These are phyloP conservation scores for Ganoderma lingzhi DNA, from an alignment of 1,284 basidiomycete genomes.

Conservation along the genomic window DNA sequence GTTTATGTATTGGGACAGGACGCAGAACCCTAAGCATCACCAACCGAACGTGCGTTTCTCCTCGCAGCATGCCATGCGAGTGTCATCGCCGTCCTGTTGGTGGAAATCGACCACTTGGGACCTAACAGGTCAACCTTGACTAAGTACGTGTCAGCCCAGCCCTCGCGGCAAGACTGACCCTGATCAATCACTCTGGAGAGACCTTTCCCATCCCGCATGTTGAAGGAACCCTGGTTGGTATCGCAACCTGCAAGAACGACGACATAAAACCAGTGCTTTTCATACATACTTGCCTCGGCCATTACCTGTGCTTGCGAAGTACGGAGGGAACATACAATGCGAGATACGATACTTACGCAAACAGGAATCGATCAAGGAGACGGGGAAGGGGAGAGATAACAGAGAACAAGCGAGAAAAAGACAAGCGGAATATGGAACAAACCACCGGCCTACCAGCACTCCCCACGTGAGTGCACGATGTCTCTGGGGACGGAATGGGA, in stretches of 20 bases:
- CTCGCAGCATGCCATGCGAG: background rate
- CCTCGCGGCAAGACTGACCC: background rate
- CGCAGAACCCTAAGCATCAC: background rate
- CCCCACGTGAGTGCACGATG: conserved; percentile 19
- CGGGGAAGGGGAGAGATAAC: background rate
- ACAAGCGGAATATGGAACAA: conserved; percentile 22
- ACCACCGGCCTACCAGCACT: conserved; percentile 30
- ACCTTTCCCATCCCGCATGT: background rate
- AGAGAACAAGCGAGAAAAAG: conserved; percentile 13
- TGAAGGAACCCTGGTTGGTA: no score
- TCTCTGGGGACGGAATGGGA: conserved; percentile 3
- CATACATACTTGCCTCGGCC: conserved; percentile 41
- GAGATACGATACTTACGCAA: conserved; percentile 39
- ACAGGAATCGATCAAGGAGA: conserved; percentile 12
- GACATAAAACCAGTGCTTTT: conserved; percentile 19
- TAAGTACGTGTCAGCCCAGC: background rate
- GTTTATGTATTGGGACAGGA: background rate
- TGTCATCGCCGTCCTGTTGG: background rate
- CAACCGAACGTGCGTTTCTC: background rate
- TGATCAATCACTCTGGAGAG: background rate
- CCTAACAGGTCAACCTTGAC: background rate
- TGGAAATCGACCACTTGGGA: background rate
- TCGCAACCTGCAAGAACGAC: conserved; percentile 5
- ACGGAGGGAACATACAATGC: conserved; percentile 20
- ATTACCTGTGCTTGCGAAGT: conserved; percentile 36